Evolutionary conservation across 495 filamentous ascomycete species (phyloP), one percentile per base, ranked within the genome.

Genomic region (Penicillium maclennaniae): DNA sequence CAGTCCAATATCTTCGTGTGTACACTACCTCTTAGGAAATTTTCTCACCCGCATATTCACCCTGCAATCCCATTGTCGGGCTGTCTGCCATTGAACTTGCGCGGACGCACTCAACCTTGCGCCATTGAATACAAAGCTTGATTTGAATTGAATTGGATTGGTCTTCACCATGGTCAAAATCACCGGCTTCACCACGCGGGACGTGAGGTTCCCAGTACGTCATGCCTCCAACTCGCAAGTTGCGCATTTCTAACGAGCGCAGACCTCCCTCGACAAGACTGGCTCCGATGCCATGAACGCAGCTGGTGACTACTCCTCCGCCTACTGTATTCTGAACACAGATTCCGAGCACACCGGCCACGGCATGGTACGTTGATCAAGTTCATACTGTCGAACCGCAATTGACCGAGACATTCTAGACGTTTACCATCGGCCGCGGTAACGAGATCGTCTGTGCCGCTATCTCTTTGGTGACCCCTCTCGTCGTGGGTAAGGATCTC

Each of bases 221-320:
- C 38, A 49, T 58, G 49, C 21, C 26, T 16, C 21, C 36, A 25
- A 39, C 39, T 21, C 6, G n/a, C 26, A 21, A 37, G 34, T n/a
- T 4, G 20, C n/a, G 42, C 42, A 20, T 27, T 40, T 10, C 39
- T 60, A 40, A 54, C 41, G 23, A 36, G 7, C 2, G 14, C 47
- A 85, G 85, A 97, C 92, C 42, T 96, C 92, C 37, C 83, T 97
- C 42, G 89, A 95, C 72, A 93, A 92, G 75, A 95, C 89, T 7
- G 92, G 92, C 61, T 95, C 90, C 28, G 92, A 97, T 80, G 92
- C 92, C 64, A 97, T 97, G 92, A 96, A 97, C 67, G 87, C 88
- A 14, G 90, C 92, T 5, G 89, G 91, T 34, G 92, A 97, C 74
- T 97, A 96, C 71, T 92, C 88, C 2, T 77, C 91, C 42, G 90